These are phyloP conservation scores for Hypoxylon sp. DNA, from an alignment of 2,329 filamentous ascomycete genomes.

Conservation along the genomic window DNA sequence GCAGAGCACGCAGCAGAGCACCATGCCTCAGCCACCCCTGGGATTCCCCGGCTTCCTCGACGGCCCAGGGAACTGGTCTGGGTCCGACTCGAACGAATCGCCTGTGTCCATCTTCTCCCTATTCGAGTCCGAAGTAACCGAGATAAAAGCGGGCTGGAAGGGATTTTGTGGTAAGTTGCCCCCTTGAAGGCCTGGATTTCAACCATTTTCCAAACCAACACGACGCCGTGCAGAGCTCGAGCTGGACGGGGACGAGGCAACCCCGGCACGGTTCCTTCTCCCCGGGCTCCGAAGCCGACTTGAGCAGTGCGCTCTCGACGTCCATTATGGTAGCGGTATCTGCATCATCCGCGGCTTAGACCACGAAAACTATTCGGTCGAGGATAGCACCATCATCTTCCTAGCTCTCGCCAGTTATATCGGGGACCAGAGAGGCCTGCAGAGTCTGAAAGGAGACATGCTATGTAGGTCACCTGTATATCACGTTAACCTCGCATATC, in stretches of 20 bases:
- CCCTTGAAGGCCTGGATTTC: constrained; percentile 34
- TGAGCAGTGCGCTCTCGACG: constrained; percentile 43
- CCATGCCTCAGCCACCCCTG: constrained; percentile 24
- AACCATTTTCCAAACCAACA: constrained; percentile 24
- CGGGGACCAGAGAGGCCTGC: constrained; percentile 60
- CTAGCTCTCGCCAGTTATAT: constrained; percentile 65
- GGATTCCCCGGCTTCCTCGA: constrained; percentile 32
- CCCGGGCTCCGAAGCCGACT: constrained; percentile 49
- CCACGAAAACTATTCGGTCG: constrained; percentile 54
- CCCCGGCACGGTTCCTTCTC: constrained; percentile 51
- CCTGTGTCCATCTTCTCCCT: constrained; percentile 35
- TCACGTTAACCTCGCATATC: not conserved
- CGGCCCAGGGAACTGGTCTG: constrained; percentile 35
- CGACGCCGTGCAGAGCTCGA: constrained; percentile 42
- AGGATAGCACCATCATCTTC: constrained; percentile 64
- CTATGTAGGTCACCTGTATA: constrained; percentile 49
- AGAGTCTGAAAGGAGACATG: constrained; percentile 58
- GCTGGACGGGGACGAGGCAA: constrained; percentile 50
- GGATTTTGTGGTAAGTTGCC: constrained; percentile 38
- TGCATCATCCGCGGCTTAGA: constrained; percentile 63
- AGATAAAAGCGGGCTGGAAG: constrained; percentile 38
- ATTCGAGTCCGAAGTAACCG: constrained; percentile 29
- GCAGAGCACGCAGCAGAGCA: constrained; percentile 17
- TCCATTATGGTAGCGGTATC: constrained; percentile 58
- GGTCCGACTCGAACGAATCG: constrained; percentile 12